Evolutionary conservation across 805 yeast species (phyloP).

Genomic region (Yarrowia porcina): DNA sequence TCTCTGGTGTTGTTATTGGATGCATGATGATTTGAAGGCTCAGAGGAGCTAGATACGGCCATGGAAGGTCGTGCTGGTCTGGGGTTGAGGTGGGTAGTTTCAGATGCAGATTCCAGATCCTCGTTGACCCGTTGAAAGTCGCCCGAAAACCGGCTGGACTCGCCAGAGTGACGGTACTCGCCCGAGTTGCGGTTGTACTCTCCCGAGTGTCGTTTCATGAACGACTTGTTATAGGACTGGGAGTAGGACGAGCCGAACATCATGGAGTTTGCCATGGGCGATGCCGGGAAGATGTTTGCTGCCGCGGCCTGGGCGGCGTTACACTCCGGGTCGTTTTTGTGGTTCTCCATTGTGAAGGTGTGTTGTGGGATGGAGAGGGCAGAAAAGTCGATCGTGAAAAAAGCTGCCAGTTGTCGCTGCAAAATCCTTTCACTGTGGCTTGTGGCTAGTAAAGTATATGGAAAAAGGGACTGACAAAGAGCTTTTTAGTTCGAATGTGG

Average conservation of each 20-base stretch:
- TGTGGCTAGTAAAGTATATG: conserved; percentile 24
- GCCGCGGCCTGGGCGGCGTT: not conserved
- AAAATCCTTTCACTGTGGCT: conserved; percentile 25
- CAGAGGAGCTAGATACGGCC: not conserved
- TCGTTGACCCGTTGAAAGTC: conserved; percentile 18
- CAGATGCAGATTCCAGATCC: conserved; percentile 16
- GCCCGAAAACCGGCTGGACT: conserved; percentile 4
- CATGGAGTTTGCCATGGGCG: conserved; percentile 26
- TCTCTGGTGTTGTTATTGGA: not conserved
- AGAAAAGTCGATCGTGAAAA: not conserved
- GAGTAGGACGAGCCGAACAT: conserved; percentile 23
- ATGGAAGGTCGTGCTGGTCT: conserved; percentile 12
- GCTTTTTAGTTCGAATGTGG: not conserved
- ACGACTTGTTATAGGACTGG: conserved; percentile 19
- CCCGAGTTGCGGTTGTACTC: conserved; percentile 16
- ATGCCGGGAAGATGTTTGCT: conserved; percentile 4
- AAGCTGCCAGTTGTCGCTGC: conserved; percentile 3
- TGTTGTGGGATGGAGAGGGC: not conserved
- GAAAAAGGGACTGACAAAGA: conserved; percentile 4
- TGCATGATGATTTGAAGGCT: not conserved
- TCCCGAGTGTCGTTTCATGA: conserved; percentile 21
- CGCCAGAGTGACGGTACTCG: conserved; percentile 3
- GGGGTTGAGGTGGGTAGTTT: conserved; percentile 16
- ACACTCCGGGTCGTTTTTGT: not conserved
- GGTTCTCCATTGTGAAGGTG: not conserved